Percentiles rank a stretch among this genome's conserved stretches.
These are phyloP conservation scores for Eucalyptus tenuipes DNA, from an alignment of 345 rosid genomes.

Conservation along the genomic window DNA sequence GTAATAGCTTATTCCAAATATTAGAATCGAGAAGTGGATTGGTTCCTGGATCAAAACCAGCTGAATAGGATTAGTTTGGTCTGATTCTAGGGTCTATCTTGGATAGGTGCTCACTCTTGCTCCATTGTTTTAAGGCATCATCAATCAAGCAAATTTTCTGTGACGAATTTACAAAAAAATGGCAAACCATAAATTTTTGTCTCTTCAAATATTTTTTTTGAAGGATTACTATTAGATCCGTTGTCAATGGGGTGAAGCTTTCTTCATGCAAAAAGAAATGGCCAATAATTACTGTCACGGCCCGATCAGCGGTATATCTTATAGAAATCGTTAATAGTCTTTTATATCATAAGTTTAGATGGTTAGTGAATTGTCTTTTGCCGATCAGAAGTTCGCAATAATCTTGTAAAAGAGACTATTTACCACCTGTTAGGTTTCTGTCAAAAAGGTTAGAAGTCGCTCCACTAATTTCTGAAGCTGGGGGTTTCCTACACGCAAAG, in stretches of 20 bases:
- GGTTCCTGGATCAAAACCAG: background rate
- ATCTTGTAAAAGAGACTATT: background rate
- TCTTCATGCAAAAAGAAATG: background rate
- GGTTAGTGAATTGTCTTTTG: background rate
- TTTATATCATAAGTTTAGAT: background rate
- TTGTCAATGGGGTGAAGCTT: background rate
- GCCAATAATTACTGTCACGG: background rate
- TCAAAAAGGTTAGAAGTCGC: background rate
- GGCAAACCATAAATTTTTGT: background rate
- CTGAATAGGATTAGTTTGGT: rapidly evolving
- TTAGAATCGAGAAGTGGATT: background rate
- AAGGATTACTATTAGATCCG: background rate
- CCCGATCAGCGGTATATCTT: rapidly evolving
- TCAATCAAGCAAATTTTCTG: background rate
- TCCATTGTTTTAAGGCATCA: background rate
- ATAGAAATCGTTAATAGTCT: background rate
- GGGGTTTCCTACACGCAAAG: background rate
- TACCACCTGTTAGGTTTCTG: background rate
- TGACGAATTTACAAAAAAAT: background rate
- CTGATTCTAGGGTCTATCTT: rapidly evolving
- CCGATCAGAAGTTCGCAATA: background rate
- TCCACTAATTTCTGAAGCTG: background rate
- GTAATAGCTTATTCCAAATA: background rate
- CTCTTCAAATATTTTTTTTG: background rate
- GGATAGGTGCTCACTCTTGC: background rate